Evolutionary conservation across 345 rosid genomes (phyloP), one percentile per base, ranked within the genome.

Genomic region (Citrus medica): DNA sequence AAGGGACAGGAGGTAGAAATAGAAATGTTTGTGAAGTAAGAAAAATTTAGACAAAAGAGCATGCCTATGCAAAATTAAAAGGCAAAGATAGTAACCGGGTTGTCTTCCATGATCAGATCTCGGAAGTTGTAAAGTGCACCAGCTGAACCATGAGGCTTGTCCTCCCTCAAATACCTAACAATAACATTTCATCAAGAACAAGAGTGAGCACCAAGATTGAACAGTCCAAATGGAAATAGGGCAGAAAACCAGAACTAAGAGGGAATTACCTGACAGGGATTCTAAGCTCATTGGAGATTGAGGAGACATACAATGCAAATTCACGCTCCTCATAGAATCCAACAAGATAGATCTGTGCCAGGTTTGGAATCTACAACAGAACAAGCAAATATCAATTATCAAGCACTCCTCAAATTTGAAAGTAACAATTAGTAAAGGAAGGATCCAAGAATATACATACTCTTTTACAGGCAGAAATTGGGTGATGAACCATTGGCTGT

Each of bases 401-500:
- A 68, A 77, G 81, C 48, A 79, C 65, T 61, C 48, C 24, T 63
- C 68, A 28, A 38, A 59, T 60, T 10, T 46, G 12, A 71, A 76
- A 33, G 62, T 14, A 59, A 6, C 51, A 6, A 38, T 27, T 19
- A 21, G 67, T 35, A 28, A 46, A 30, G 35, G 27, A 40, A 62
- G 51, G 63, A 58, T 81, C 62, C 63, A 75, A 58, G 76, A n/a
- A 67, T 67, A 51, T 85, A 91, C 67, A 30, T 85, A 95, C 99
- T 89, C 86, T 91, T 88, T 91, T 95, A 80, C 99, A 95, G 85
- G 98, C 99, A 78, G 98, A 91, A 77, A 95, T 95, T 1, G 99
- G 99, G 82, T 93, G 99, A 81, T 95, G 97, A 82, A 95, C 97
- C 98, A 95, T 95, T 76, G 98, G 93, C 75, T 92, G 97, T 69